Evolutionary conservation across 2,329 filamentous ascomycete genomes (phyloP), one percentile per base, ranked within the genome.

Genomic region (Paramyrothecium sp.): DNA sequence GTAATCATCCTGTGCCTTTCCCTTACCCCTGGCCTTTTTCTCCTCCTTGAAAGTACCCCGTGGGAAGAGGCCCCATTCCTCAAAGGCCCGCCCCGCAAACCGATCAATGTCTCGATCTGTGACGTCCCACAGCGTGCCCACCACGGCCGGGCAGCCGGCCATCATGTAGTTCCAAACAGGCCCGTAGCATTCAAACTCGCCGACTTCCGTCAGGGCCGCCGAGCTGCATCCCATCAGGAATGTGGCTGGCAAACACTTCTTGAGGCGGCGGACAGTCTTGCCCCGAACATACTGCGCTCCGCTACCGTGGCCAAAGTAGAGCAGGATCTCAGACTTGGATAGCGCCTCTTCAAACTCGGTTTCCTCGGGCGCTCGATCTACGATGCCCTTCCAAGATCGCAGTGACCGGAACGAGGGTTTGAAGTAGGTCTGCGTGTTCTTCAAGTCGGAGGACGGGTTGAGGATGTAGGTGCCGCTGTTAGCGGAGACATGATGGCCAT

Each of bases 101-200:
- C 93, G 89, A 76, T 99, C 96, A 71, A 97, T 97, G 72, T 99
- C 95, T 67, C 91, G 91, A 71, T 99, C 95, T 11, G 95, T 99
- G 53, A 99, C 95, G 73, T 99, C 95, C 95, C 95, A 99, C 41
- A 99, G 80, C 17, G 93, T 97, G 50, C 92, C 95, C 2, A 98
- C 87, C 11, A 98, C 86, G 0, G 94, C 92, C 3, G 92, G 92
- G 64, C 84, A 87, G 1, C 92, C 94, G 0, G 92, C 93, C 64
- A 94, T 87, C 75, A 99, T 87, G 75, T 98, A 98, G 66, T 93
- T 92, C 76, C 93, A 87, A 22, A 95, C 90, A 56, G 94, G 92
- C 1, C 95, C 94, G 65, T 90, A 89, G n/a, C 90, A 88, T 72
- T 98, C 93, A 67, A 96, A 97, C 61, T 92, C 89, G 53, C 94